Conservation (phyloP, 495 filamentous ascomycete genomes). For the Tuber umbilicatum region DNA sequence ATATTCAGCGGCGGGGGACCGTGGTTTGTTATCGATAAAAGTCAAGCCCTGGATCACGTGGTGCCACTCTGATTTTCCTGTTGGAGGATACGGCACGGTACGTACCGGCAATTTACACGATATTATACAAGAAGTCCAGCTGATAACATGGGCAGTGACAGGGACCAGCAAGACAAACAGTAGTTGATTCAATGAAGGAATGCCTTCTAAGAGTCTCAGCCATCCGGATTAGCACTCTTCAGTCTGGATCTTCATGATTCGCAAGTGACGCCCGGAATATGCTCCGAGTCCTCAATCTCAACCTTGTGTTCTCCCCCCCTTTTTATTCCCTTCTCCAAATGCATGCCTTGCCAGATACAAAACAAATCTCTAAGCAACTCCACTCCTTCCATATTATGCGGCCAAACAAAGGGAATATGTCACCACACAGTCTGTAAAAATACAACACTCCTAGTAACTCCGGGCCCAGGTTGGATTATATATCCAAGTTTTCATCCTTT, state of each 20-base stretch:
- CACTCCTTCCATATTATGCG: background rate
- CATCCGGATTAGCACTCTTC: background rate
- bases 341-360: background rate
- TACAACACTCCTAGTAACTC: background rate
- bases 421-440: slow-evolving; percentile 1
- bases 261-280: background rate
- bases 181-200: background rate
- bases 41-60: background rate
- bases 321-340: background rate
- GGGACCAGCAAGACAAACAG: background rate
- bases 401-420: background rate
- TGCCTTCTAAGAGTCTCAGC: background rate
- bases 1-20: background rate
- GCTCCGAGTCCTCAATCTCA: background rate
- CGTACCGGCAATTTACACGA: background rate
- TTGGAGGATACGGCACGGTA: background rate
- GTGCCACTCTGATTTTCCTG: background rate
- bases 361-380: background rate
- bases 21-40: slow-evolving; percentile 2
- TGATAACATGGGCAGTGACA: background rate
- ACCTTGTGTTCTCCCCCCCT: background rate
- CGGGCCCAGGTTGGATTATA: background rate
- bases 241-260: background rate
- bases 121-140: background rate
- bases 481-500: background rate